Base-by-base conservation (phyloP, 805 yeast species). In the Nakazawaea wickerhamii region DNA sequence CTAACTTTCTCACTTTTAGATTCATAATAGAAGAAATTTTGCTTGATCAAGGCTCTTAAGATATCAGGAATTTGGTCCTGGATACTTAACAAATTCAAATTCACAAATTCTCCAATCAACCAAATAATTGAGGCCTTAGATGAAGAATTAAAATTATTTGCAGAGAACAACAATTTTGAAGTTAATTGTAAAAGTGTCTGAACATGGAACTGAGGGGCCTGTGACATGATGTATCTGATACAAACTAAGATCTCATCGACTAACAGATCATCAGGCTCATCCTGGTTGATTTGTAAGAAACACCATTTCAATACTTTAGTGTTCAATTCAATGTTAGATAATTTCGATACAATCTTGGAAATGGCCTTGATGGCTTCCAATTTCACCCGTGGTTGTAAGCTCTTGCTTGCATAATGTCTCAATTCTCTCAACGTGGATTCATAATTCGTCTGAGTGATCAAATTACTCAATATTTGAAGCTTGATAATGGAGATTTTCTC, bases 121-220 rank as follows among this genome's bases (percentile, higher is more conserved):
- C 98, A 93, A 5, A 91, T 71, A 9, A 90, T 80, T 36, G 91
- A 84, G 1, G 95, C 88, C 50, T 80, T 77, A 0, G 98, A 95
- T 32, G 50, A 26, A 4, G 34, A 33, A 18, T 34, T 28, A 14
- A 32, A 32, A 19, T 33, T 28, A 7, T 48, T 39, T 4, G 47
- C 36, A 2, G 40, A 30, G 14, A 44, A 38, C 6, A 57, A 38
- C 26, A 63, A 38, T 38, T 54, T 57, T 4, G 61, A 58, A 8
- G 55, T 48, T 14, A 87, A 63, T 41, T 73, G 71, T 23, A 77
- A 68, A 11, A 84, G 71, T 1, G 82, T 74, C 25, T 70, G 69
- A 25, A 77, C 59, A 46, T 85, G 75, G 17, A 65, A 68, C 23
- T 62, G 56, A 5, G 83, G 75, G 45, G 78, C 67, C 48, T 71